Conservation (phyloP, 495 filamentous ascomycete genomes). For the Bombardia bombarda region DNA sequence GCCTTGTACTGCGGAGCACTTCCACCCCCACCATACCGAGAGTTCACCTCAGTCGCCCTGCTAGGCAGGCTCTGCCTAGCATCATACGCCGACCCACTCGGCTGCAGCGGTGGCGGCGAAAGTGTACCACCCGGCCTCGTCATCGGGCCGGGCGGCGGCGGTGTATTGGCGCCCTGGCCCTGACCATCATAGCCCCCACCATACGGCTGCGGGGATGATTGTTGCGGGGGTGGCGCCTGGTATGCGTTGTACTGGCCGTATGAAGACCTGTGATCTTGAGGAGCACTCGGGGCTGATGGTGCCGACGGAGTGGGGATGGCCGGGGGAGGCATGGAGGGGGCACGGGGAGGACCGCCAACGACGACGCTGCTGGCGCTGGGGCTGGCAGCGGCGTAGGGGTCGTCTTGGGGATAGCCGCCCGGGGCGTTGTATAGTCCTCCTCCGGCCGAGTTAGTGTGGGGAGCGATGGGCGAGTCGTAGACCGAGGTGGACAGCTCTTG, state of each 20-base stretch:
- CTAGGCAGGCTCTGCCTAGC: constrained; percentile 34
- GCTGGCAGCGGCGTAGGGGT: constrained; percentile 35
- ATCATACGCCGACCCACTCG: constrained; percentile 30
- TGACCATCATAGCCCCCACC: constrained; percentile 35
- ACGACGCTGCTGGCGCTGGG: constrained; percentile 10
- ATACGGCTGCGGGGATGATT: constrained; percentile 28
- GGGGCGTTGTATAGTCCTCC: too few relatives aligned
- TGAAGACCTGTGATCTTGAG: constrained; percentile 3
- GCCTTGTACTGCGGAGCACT: constrained; percentile 25
- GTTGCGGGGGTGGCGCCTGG: constrained; percentile 14
- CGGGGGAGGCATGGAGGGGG: constrained; percentile 20
- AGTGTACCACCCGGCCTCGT: constrained; percentile 30
- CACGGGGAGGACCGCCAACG: constrained; percentile 13
- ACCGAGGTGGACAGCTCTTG: constrained; percentile 80
- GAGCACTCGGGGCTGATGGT: constrained; percentile 13
- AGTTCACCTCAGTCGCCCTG: constrained; percentile 8
- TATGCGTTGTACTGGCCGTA: neutral
- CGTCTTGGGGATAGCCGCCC: constrained; percentile 52
- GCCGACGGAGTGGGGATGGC: constrained; percentile 19
- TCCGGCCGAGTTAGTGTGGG: constrained; percentile 35
- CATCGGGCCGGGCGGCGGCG: constrained; percentile 38
- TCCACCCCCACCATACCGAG: neutral
- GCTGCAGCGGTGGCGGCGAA: constrained; percentile 34
- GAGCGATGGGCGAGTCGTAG: constrained; percentile 71
- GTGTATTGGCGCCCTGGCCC: constrained; percentile 24